Base-by-base conservation (phyloP, 805 yeast species). In the Metschnikowia rubicola region DNA sequence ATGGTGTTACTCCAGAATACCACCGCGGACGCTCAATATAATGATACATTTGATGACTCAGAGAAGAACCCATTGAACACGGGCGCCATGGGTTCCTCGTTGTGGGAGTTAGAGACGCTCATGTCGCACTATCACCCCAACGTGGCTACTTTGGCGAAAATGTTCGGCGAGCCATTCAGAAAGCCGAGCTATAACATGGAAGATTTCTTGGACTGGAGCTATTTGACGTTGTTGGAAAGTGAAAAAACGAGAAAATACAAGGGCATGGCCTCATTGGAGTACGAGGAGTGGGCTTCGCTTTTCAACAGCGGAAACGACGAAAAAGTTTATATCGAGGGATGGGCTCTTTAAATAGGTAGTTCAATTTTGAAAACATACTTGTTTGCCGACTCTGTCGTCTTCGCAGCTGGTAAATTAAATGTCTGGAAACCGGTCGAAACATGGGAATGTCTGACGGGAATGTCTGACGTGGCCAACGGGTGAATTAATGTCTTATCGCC, bases 111-210 rank as follows among this genome's bases (percentile, higher is more conserved):
- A 47, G 88, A 86, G 49, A 75, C 96, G 0, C 68, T 87, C 47
- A 80, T 84, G 71, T 67, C 79, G 10, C 99, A 94, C 63, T 92
- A 90, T 62, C 98, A 94, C 68, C 97, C 98, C 12, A 94, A 94
- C 59, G 89, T 94, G 10, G 92, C 97, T 1, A 86, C 97, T 0
- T 73, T 94, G 57, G 97, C 97, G 13, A 84, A 82, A 62, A 87
- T 94, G 30, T 86, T 88, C 61, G 77, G 83, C 15, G 97, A 94
- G 66, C 97, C 97, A 3, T 92, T 90, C 70, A 80, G 84, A 61
- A 94, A 94, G 64, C 83, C 86, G 47, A 79, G 80, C 57, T 94
- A 94, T 64, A 87, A 87, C 63, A 74, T 94, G 75, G 99, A 94
- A 63, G 98, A 94, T 63, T 94, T 94, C 71, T 68, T 94, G 58